Conservation (phyloP, 2,329 filamentous ascomycete genomes). For the Catunica adiposa region DNA sequence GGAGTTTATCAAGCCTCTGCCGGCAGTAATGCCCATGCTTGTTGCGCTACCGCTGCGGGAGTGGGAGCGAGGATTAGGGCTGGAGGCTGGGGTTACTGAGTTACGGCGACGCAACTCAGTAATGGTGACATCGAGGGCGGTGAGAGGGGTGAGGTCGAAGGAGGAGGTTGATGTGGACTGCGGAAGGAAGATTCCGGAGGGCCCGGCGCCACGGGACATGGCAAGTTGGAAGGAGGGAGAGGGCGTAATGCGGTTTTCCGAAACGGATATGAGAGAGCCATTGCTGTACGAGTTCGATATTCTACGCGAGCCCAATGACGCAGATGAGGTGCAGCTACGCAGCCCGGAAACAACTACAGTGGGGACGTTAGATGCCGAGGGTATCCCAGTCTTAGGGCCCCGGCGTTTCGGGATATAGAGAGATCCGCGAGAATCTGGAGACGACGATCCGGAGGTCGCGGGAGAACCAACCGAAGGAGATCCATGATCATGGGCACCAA, state of each 20-base stretch:
- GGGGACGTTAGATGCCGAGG: not conserved
- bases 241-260: not conserved
- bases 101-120: slow-evolving; percentile 41
- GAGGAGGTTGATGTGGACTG: slow-evolving; percentile 10
- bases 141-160: slow-evolving; percentile 15
- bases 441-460: slow-evolving; percentile 8
- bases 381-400: not conserved
- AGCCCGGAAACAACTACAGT: slow-evolving; percentile 1
- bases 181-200: slow-evolving; percentile 13
- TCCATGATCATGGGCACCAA: slow-evolving; percentile 11
- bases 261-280: slow-evolving; percentile 1
- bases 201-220: slow-evolving; percentile 12
- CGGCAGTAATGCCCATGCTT: slow-evolving; percentile 2
- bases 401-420: not conserved
- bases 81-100: slow-evolving; percentile 30
- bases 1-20: slow-evolving; percentile 18
- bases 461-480: slow-evolving; percentile 10
- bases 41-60: slow-evolving; percentile 13
- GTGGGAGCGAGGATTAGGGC: slow-evolving; percentile 19
- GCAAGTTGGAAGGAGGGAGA: slow-evolving; percentile 13
- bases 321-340: not conserved
- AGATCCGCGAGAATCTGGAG: not conserved
- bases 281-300: slow-evolving; percentile 7
- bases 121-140: slow-evolving; percentile 27
- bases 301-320: not conserved